Percentiles rank a stretch among this genome's conserved stretches.
These are phyloP conservation scores for Chondrus crispus DNA, from an alignment of 23 red algal species.

Conservation along the genomic window DNA sequence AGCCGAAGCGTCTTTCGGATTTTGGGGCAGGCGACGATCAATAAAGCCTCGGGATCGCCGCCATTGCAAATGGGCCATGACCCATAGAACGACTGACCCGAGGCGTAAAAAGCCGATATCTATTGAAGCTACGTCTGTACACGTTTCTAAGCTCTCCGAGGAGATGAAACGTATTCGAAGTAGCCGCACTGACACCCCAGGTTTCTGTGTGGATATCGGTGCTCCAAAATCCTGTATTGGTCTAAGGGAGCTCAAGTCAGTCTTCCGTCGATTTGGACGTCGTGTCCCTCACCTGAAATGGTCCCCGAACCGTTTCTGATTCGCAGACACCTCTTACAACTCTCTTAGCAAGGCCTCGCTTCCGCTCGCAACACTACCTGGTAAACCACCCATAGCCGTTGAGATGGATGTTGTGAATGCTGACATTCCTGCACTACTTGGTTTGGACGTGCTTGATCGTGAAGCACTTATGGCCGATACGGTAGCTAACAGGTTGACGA, in stretches of 20 bases:
- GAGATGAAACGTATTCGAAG: not conserved
- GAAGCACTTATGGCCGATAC: not conserved
- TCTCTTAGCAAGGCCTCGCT: not conserved
- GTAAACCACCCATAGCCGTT: not conserved
- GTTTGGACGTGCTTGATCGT: slow-evolving; percentile 26
- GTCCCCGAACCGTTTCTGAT: not conserved
- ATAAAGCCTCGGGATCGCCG: not conserved
- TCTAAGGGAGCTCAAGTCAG: not conserved
- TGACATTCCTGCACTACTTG: slow-evolving; percentile 1
- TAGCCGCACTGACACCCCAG: not conserved
- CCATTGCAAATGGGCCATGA: not conserved
- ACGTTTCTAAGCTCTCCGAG: not conserved
- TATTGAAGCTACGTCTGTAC: not conserved
- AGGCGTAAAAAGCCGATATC: not conserved
- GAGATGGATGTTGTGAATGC: not conserved
- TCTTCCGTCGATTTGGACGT: not conserved
- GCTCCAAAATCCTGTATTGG: not conserved
- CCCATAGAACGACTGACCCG: not conserved
- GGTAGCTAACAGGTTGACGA: not conserved
- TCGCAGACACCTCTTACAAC: not conserved
- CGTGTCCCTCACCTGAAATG: not conserved
- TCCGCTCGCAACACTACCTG: not conserved
- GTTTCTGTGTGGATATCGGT: not conserved
- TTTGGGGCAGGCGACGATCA: not conserved
- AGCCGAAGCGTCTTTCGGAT: not conserved